These are phyloP conservation scores for Eragrostis nindensis DNA, from an alignment of 176 grass and related monocot species.

Conservation along the genomic window DNA sequence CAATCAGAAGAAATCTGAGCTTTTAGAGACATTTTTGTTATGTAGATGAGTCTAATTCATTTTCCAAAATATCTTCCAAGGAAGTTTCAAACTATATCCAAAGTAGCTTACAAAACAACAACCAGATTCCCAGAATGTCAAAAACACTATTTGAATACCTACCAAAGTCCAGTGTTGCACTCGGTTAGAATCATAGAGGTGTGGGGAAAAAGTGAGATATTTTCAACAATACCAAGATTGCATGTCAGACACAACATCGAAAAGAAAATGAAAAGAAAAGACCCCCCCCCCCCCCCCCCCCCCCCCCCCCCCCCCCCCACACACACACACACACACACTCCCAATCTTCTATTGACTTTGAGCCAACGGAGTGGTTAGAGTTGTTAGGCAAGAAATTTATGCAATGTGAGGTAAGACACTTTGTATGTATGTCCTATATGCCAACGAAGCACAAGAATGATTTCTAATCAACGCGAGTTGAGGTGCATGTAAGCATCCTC, in stretches of 20 bases:
- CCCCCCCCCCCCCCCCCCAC: no score
- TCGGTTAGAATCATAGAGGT: not conserved
- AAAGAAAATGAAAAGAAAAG: no score
- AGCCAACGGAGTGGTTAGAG: no score
- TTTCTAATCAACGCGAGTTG: not conserved
- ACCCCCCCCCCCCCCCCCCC: no score
- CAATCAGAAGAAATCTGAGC: not conserved
- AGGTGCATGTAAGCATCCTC: not conserved
- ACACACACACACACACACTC: no score
- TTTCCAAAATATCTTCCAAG: no score
- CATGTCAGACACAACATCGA: not conserved
- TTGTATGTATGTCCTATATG: not conserved
- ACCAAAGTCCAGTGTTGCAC: not conserved
- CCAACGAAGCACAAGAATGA: not conserved
- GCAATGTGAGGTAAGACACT: not conserved
- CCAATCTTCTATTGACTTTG: no score
- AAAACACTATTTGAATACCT: not conserved
- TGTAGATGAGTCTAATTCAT: no score
- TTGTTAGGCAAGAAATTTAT: no score
- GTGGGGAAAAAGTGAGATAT: not conserved
- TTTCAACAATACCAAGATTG: constrained; percentile 14
- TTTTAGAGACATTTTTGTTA: no score
- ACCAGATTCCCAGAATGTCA: not conserved
- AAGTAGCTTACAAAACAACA: not conserved
- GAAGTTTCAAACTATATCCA: constrained; percentile 17